Conservation (phyloP, 495 filamentous ascomycete species). For the Aspergillus mulundensis region DNA sequence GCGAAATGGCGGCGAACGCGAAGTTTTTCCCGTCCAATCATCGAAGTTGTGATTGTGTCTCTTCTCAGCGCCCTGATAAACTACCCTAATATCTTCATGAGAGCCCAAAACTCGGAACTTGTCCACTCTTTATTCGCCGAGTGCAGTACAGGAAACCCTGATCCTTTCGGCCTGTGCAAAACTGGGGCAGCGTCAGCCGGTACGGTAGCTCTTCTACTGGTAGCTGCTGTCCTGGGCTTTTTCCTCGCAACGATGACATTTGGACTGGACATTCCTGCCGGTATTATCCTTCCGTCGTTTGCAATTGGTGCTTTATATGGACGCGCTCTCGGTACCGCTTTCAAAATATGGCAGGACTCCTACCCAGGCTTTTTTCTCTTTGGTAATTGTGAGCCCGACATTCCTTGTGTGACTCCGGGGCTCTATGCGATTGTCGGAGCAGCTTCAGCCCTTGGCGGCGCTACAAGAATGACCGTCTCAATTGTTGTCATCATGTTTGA, state of each 20-base stretch:
- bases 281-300: conserved; percentile 96
- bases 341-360: conserved; percentile 82
- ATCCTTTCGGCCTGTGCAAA: conserved; percentile 84
- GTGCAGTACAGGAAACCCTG: conserved; percentile 71
- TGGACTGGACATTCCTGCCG: conserved; percentile 93
- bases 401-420: conserved; percentile 88
- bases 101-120: conserved; percentile 83
- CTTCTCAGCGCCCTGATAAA: conserved; percentile 82
- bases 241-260: conserved; percentile 86
- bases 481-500: conserved; percentile 99
- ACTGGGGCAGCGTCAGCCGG: conserved; percentile 65
- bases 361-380: conserved; percentile 77
- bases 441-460: conserved; percentile 90
- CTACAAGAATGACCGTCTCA: conserved; percentile 94
- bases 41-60: conserved; percentile 72
- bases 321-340: conserved; percentile 82
- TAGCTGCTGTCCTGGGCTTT: conserved; percentile 78
- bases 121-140: conserved; percentile 91
- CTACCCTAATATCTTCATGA: conserved; percentile 93
- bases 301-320: conserved; percentile 91
- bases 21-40: conserved; percentile 57
- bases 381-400: conserved; percentile 75
- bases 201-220: conserved; percentile 72
- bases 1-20: conserved; percentile 70
- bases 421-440: conserved; percentile 96